These are phyloP conservation scores for Quercus gilva DNA, from an alignment of 306 rosid species.

Conservation along the genomic window DNA sequence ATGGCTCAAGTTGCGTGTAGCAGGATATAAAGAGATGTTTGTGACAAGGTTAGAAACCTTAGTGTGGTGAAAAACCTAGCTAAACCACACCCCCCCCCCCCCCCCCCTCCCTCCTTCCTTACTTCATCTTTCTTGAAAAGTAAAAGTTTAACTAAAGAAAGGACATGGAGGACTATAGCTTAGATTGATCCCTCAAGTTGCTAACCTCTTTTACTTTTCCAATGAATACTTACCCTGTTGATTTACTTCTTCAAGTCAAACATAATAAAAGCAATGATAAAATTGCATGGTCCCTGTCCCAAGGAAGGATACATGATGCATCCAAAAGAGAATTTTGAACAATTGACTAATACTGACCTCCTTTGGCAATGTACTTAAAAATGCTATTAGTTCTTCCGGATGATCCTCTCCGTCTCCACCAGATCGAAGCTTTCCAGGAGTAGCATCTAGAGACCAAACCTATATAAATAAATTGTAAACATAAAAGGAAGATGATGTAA, in stretches of 20 bases:
- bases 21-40: neutral
- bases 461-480: slow-evolving; percentile 28
- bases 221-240: too few relatives aligned
- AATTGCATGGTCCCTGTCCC: slow-evolving; percentile 1
- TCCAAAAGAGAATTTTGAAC: slow-evolving; percentile 9
- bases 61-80: neutral
- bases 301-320: neutral
- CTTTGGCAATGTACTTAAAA: slow-evolving; percentile 61
- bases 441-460: slow-evolving; percentile 96
- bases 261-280: neutral
- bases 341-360: slow-evolving; percentile 49
- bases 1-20: neutral
- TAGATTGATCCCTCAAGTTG: too few relatives aligned
- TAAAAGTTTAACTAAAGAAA: too few relatives aligned
- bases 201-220: too few relatives aligned
- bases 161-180: too few relatives aligned
- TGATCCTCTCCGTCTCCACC: slow-evolving; percentile 98
- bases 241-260: neutral
- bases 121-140: too few relatives aligned
- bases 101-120: too few relatives aligned
- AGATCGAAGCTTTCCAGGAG: slow-evolving; percentile 84
- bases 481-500: slow-evolving; percentile 10
- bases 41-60: neutral
- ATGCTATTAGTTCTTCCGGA: slow-evolving; percentile 84
- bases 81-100: neutral